A percentile compares a stretch with the other conserved stretches of the same genome.
These are phyloP conservation scores for Sporormia fimetaria DNA, from an alignment of 495 filamentous ascomycete species.

Conservation along the genomic window DNA sequence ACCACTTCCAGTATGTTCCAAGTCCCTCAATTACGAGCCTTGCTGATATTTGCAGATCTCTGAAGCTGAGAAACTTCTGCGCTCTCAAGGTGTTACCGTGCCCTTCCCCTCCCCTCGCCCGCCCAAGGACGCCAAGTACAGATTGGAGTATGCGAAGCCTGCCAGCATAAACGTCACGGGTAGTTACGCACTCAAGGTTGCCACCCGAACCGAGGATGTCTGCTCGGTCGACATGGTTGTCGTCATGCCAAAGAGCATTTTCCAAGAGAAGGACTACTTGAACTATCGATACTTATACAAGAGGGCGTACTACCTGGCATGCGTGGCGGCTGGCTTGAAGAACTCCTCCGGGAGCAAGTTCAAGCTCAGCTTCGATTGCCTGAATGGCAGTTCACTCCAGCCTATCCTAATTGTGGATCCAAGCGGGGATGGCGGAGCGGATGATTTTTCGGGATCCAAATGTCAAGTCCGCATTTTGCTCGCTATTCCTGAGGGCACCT, in stretches of 20 bases:
- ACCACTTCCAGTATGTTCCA: conserved; percentile 42
- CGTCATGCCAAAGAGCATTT: conserved; percentile 64
- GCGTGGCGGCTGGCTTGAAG: conserved; percentile 57
- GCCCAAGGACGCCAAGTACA: conserved; percentile 61
- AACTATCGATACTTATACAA: conserved; percentile 94
- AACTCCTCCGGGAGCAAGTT: conserved; percentile 42
- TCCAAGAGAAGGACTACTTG: conserved; percentile 90
- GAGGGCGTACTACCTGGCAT: conserved; percentile 80
- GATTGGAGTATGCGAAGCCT: conserved; percentile 64
- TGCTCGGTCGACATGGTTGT: conserved; percentile 70
- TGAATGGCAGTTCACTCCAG: conserved; percentile 67
- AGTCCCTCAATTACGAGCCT: neutral
- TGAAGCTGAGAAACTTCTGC: conserved; percentile 59
- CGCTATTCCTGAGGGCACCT: conserved; percentile 51
- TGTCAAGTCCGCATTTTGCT: conserved; percentile 70
- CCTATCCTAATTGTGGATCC: conserved; percentile 55
- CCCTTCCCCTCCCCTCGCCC: conserved; percentile 76
- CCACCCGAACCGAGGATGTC: conserved; percentile 46
- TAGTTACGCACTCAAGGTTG: conserved; percentile 69
- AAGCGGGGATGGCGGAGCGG: conserved; percentile 11
- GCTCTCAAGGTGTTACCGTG: conserved; percentile 51
- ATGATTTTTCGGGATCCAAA: conserved; percentile 31
- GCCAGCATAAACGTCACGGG: conserved; percentile 75
- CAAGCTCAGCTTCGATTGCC: conserved; percentile 49
- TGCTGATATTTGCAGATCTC: conserved; percentile 38